Base-by-base conservation (phyloP, 1,139 yeast genomes). In the Scheffersomyces cryptocercus region DNA sequence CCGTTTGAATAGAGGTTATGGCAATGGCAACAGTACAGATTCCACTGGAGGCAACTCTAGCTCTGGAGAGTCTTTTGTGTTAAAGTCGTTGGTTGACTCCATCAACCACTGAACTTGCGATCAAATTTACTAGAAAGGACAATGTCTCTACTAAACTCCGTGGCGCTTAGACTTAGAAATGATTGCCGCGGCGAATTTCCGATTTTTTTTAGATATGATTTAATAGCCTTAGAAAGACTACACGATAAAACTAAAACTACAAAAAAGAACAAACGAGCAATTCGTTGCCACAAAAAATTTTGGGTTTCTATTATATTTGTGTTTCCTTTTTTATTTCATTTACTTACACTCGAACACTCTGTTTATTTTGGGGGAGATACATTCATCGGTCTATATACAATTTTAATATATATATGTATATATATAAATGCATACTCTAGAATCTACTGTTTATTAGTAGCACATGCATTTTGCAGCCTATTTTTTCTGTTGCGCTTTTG, bases 21-120 rank as follows among this genome's bases (percentile, higher is more conserved):
- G 15, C 35, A 8, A 49, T 37, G 13, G 48, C 15, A 35, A 44
- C 20, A 20, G 26, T 20, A 20, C 26, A 20, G 20, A 31, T n/a
- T 20, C 35, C 11, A 31, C 11, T 14, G n/a, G 35, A 11, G 15
- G 24, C 15, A 31, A 14, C 24, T 14, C 35, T n/a, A 31, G 20
- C 20, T 31, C 35, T 20, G 66, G 63, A 20, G 75, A 70, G 46
- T 61, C 64, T 42, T 66, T 67, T 51, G 72, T 73, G 45, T 59
- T 72, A 51, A 67, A 71, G 52, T 68, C 75, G 24, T 66, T 73
- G 50, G 77, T 73, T 41, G 77, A 73, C 49, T 72, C 75, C 29
- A 69, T 73, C 38, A 69, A 73, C 54, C 70, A 66, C 36, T 57
- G 26, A 20, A 20, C 26, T 20, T 20, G 26, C 26, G 26, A 20